Percentiles rank a stretch among this genome's conserved stretches.
phyloP scores from a whole-genome alignment of 352 stramenopile species.

The Pythium scleroteichum region DNA sequence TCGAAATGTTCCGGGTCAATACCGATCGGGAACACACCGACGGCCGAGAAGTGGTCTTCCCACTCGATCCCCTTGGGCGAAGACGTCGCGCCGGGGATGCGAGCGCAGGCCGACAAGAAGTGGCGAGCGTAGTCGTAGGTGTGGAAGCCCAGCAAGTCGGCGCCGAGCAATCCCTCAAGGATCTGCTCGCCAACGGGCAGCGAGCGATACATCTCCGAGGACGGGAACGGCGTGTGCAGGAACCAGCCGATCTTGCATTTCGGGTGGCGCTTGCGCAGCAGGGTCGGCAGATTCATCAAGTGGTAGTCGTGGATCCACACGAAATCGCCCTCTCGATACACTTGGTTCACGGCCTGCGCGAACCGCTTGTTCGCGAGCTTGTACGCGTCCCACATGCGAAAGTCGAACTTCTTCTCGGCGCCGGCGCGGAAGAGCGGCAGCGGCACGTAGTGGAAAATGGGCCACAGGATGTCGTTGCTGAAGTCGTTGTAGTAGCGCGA shows the following conservation, averaged over 20 bases:
- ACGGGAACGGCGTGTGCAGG: constrained; percentile 87
- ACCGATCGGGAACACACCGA: constrained; percentile 85
- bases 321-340: constrained; percentile 80
- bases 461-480: constrained; percentile 91
- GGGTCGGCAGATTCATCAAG: constrained; percentile 82
- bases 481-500: constrained; percentile 92
- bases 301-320: constrained; percentile 92
- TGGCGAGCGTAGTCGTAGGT: constrained; percentile 88
- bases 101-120: constrained; percentile 77
- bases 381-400: constrained; percentile 86
- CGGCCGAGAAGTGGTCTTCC: constrained; percentile 75
- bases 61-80: constrained; percentile 83
- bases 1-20: constrained; percentile 88
- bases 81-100: constrained; percentile 69
- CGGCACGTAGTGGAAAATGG: constrained; percentile 91
- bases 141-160: constrained; percentile 84
- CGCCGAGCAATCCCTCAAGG: constrained; percentile 74
- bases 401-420: constrained; percentile 92
- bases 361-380: constrained; percentile 85
- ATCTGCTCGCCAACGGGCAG: constrained; percentile 79
- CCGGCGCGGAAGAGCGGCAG: constrained; percentile 86
- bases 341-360: constrained; percentile 73
- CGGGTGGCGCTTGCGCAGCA: constrained; percentile 73
- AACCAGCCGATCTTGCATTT: constrained; percentile 86
- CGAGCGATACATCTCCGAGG: constrained; percentile 84